phyloP scores from a whole-genome alignment of 1,139 yeast genomes.

The Arxiozyma heterogenica region DNA sequence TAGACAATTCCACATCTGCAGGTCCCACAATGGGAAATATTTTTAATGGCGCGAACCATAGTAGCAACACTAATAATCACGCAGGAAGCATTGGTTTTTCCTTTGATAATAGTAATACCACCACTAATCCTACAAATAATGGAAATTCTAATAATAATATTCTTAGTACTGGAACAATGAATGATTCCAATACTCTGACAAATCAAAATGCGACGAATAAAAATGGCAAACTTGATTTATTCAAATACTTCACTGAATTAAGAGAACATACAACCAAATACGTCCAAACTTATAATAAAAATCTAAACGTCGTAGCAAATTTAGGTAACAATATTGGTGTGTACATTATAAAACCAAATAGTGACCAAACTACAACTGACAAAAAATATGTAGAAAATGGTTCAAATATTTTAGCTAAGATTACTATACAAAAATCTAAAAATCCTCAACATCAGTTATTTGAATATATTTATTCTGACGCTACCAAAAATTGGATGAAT shows the following conservation, averaged over 20 bases:
- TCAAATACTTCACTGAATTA: slow-evolving; percentile 28
- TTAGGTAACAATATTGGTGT: slow-evolving; percentile 26
- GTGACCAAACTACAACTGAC: not conserved
- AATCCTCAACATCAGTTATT: slow-evolving; percentile 21
- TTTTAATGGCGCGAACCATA: not conserved
- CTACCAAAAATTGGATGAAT: slow-evolving; percentile 23
- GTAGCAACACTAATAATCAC: not conserved
- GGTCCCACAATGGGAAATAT: not conserved
- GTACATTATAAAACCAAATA: slow-evolving; percentile 11
- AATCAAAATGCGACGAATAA: not conserved
- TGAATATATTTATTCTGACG: slow-evolving; percentile 23
- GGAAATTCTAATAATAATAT: not conserved
- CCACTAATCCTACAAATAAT: not conserved
- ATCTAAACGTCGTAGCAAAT: slow-evolving; percentile 20
- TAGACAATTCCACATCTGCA: slow-evolving; percentile 11
- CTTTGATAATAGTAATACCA: not conserved
- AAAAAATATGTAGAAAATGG: not conserved
- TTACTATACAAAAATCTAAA: slow-evolving; percentile 18
- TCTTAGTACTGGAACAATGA: not conserved
- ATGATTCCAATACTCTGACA: not conserved
- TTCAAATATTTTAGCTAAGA: slow-evolving; percentile 14
- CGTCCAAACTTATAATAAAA: slow-evolving; percentile 12
- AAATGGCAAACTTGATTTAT: slow-evolving; percentile 24
- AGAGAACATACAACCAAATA: slow-evolving; percentile 17
- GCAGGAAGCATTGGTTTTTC: not conserved